phyloP scores from a whole-genome alignment of 148 eudicot genomes.

The Chenopodium formosanum region DNA sequence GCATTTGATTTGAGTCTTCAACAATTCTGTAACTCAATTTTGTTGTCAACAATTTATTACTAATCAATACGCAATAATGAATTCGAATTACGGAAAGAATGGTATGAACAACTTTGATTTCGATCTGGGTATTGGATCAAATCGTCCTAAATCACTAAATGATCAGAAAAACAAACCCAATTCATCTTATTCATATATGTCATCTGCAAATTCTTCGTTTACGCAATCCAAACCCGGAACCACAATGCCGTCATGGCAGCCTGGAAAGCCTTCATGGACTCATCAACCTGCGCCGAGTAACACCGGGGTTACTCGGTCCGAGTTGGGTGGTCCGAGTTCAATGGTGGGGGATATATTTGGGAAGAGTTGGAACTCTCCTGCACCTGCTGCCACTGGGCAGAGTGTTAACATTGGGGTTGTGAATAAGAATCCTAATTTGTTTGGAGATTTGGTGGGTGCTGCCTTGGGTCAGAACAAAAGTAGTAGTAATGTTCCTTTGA shows the following conservation, averaged over 20 bases:
- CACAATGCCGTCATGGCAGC: conserved; percentile 56
- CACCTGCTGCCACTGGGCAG: conserved; percentile 24
- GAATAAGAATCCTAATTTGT: conserved; percentile 79
- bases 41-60: neutral
- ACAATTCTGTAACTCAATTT: neutral
- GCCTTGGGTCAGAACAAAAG: conserved; percentile 55
- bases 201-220: conserved; percentile 30
- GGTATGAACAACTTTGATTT: conserved; percentile 56
- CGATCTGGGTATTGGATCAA: conserved; percentile 67
- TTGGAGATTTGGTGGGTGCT: conserved; percentile 71
- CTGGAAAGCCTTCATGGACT: conserved; percentile 74
- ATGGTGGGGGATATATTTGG: conserved; percentile 94
- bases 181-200: conserved; percentile 28
- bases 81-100: conserved; percentile 58
- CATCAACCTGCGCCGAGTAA: conserved; percentile 70
- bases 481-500: conserved; percentile 63
- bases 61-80: conserved; percentile 31
- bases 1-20: neutral
- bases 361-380: conserved; percentile 61
- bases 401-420: conserved; percentile 51
- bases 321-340: conserved; percentile 54
- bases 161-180: conserved; percentile 56
- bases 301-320: conserved; percentile 35
- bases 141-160: conserved; percentile 50
- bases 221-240: conserved; percentile 34